Evolutionary conservation across 139 green algal genomes (phyloP).

Genomic region (Limnomonas spitsbergensis): DNA sequence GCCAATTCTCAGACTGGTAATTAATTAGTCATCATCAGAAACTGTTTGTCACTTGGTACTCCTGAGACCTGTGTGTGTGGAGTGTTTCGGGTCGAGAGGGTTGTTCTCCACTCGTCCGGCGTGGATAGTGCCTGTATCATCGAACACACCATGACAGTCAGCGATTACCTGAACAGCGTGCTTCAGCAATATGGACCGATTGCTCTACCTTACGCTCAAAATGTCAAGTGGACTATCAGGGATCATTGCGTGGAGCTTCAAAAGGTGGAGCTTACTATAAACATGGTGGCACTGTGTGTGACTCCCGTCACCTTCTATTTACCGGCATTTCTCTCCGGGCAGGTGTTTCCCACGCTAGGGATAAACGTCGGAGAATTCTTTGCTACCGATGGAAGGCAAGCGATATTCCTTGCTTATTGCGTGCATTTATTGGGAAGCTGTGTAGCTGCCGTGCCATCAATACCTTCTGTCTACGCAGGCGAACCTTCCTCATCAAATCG

Average conservation of each 20-base stretch:
- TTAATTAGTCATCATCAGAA: no score
- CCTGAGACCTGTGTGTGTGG: no score
- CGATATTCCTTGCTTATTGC: neutral
- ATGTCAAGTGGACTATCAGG: constrained; percentile 56
- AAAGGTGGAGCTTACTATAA: constrained; percentile 37
- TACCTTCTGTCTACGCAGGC: constrained; percentile 1
- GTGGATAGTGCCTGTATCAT: no score
- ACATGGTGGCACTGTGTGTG: neutral
- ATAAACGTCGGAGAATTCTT: constrained; percentile 55
- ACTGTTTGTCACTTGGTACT: no score
- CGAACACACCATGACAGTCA: constrained; percentile 1
- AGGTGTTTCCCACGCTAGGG: constrained; percentile 67
- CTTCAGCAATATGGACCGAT: constrained; percentile 50
- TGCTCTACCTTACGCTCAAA: constrained; percentile 62
- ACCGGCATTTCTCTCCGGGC: no score
- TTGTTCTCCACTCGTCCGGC: no score
- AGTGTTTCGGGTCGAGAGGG: no score
- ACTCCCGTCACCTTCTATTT: no score
- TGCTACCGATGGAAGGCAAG: constrained; percentile 57
- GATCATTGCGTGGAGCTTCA: constrained; percentile 71
- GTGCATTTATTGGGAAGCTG: neutral
- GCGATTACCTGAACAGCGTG: constrained; percentile 36
- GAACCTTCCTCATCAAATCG: constrained; percentile 62
- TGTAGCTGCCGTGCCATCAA: neutral
- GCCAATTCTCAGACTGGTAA: no score